These are phyloP conservation scores for Trichophyton equinum DNA, from an alignment of 2,329 filamentous ascomycete genomes.

Conservation along the genomic window DNA sequence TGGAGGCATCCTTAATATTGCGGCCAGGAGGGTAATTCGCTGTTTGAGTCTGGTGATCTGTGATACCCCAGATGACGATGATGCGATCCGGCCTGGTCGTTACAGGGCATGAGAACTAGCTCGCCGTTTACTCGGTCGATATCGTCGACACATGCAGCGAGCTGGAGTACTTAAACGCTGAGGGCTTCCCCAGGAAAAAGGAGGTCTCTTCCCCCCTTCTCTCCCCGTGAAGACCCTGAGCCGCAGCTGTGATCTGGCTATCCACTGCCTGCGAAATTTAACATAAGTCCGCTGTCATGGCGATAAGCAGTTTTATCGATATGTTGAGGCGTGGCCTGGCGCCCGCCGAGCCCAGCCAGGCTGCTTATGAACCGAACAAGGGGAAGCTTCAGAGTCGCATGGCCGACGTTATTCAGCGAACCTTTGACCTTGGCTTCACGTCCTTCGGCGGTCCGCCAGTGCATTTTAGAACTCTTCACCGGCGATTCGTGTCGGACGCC, in stretches of 20 bases:
- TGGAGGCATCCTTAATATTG: background rate
- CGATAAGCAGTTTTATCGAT: conserved; percentile 9
- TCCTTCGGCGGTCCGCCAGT: conserved; percentile 56
- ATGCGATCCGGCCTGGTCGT: background rate
- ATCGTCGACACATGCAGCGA: background rate
- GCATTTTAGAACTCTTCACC: conserved; percentile 56
- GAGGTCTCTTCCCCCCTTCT: background rate
- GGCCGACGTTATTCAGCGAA: conserved; percentile 26
- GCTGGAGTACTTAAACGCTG: background rate
- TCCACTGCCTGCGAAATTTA: background rate
- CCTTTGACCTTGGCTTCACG: conserved; percentile 53
- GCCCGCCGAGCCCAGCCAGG: conserved; percentile 1
- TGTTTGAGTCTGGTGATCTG: background rate
- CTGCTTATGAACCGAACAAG: conserved; percentile 15
- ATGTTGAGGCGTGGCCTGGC: background rate
- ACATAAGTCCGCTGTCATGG: background rate
- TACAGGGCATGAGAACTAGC: background rate
- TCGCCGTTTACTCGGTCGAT: background rate
- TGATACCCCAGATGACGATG: background rate
- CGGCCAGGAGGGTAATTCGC: background rate
- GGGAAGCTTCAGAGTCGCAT: conserved; percentile 22
- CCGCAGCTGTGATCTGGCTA: background rate
- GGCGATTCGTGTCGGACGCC: conserved; percentile 44
- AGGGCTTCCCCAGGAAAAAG: background rate
- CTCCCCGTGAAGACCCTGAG: background rate